Evolutionary conservation across 331 rosid species (phyloP).

Genomic region (Pyracantha coccinea): DNA sequence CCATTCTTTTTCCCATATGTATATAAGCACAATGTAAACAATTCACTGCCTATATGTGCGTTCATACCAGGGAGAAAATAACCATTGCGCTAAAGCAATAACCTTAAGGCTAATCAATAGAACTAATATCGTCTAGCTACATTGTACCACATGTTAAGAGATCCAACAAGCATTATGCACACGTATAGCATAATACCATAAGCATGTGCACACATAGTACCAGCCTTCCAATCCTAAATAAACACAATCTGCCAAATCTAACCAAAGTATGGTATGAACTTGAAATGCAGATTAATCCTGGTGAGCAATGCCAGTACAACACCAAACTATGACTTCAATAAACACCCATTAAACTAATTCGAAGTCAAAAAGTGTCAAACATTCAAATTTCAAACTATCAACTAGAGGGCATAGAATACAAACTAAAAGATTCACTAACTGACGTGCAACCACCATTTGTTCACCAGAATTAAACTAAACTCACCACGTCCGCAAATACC

Average conservation of each 20-base stretch:
- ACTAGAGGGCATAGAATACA: too few species aligned
- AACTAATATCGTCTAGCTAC: background rate
- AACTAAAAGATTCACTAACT: too few species aligned
- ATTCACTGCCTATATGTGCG: background rate
- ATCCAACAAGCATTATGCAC: background rate
- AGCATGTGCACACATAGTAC: background rate
- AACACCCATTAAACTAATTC: too few species aligned
- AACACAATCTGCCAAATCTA: background rate
- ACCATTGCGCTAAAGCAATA: background rate
- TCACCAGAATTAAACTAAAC: too few species aligned
- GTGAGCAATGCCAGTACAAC: background rate
- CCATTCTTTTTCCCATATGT: too few species aligned
- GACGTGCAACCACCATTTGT: too few species aligned
- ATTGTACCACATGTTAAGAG: background rate
- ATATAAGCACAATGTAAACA: background rate
- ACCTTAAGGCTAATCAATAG: background rate
- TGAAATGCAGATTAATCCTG: background rate
- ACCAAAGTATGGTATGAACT: background rate
- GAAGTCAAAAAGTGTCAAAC: too few species aligned
- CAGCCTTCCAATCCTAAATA: background rate
- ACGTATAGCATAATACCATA: background rate
- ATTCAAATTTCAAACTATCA: too few species aligned
- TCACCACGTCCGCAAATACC: too few species aligned
- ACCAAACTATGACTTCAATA: conserved; percentile 9
- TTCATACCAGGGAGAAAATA: background rate